Conservation (phyloP, 176 grass and related monocot genomes). For the Bonia amplexicaulis region DNA sequence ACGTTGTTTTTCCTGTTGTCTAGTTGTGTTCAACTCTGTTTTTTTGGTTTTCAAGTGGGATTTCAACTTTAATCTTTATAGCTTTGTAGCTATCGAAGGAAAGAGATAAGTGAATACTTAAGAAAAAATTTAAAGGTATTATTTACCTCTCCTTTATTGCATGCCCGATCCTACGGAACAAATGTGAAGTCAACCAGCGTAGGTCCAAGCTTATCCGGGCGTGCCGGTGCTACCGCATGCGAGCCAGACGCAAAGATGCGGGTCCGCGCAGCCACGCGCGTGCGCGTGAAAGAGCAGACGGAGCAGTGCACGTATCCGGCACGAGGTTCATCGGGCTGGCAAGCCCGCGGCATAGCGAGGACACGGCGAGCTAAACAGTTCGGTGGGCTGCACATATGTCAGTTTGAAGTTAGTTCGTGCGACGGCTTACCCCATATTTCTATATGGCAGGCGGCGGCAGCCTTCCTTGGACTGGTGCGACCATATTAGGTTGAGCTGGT, state of each 20-base stretch:
- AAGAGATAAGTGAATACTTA: too few species aligned
- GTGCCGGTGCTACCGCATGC: neutral
- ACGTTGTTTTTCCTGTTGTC: too few species aligned
- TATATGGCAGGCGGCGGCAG: neutral
- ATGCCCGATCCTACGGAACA: too few species aligned
- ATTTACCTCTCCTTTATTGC: too few species aligned
- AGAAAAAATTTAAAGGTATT: too few species aligned
- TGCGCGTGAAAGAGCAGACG: neutral
- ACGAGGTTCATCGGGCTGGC: neutral
- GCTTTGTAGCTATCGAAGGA: too few species aligned
- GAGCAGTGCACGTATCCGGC: neutral
- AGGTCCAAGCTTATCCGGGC: neutral
- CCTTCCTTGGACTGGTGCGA: neutral
- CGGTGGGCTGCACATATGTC: slow-evolving; percentile 5
- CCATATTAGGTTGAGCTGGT: neutral
- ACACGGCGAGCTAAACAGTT: neutral
- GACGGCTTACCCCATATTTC: neutral
- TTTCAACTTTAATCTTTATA: too few species aligned
- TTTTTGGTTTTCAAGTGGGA: too few species aligned
- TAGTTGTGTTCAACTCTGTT: too few species aligned
- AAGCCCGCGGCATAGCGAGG: neutral
- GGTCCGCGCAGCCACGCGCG: slow-evolving; percentile 18
- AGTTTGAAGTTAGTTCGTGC: neutral
- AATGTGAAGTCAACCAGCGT: neutral
- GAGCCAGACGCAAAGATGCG: neutral